Base-by-base conservation (phyloP, 208 protist genomes). In the Angomonas deanei region DNA sequence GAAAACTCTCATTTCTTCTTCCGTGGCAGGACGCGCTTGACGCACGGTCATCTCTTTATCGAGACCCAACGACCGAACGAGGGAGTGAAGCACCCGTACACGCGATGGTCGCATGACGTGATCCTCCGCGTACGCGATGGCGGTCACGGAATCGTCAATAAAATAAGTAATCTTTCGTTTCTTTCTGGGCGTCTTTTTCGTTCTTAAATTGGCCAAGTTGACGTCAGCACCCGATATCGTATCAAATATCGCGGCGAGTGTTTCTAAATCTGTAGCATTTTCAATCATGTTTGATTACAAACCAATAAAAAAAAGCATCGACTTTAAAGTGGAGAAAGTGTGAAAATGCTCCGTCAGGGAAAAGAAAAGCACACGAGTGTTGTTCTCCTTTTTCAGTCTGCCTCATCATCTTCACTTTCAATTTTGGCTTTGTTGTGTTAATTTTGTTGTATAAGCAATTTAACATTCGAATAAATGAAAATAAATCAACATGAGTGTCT, bases 31-130 rank as follows among this genome's bases (percentile, higher is more conserved):
- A 10, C 74, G 80, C 19, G 82, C 74, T 26, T 80, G 67, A 50
- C 66, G 75, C 10, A 88, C 66, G 2, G 76, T 80, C 78, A 93
- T 78, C 36, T 72, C 63, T 23, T 27, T 26, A 56, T 86, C 81
- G 0, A 90, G 68, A 10, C 86, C 86, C 10, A 93, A 68, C 1
- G 86, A 93, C 24, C 68, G 65, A 10, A 93, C 81, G n/a, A 93
- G 74, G 0, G 83, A 68, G 59, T 93, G 86, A 19, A 88, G 60
- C 24, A 68, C 74, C 1, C 78, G 80, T 34, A 93, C 83, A 0
- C 86, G 86, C 3, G 81, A 84, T 2, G 82, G 82, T 0, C 83
- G 80, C 86, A 93, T 93, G 8, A 90, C 39, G 64, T 93, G 86
- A 11, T 68, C 78, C 64, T 88, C 78, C 0, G 78, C 80, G 60